Evolutionary conservation across 1,284 basidiomycete species (phyloP).

Genomic region (Hymenochaete sp.): DNA sequence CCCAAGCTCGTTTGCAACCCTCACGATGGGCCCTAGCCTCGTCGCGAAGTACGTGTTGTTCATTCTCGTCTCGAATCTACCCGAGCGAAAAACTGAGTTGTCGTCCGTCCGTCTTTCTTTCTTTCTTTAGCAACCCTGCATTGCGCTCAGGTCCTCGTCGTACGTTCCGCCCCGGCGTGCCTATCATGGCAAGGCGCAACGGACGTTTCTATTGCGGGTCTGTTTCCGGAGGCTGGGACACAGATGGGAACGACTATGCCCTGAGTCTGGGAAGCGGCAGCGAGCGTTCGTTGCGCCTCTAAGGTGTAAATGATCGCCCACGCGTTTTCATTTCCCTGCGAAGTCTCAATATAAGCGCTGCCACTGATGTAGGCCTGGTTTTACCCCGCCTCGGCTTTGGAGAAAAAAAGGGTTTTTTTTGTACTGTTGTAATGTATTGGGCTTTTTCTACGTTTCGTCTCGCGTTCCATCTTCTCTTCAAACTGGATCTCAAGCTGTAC

Average conservation of each 20-base stretch:
- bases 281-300: too few relatives aligned
- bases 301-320: too few relatives aligned
- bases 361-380: too few relatives aligned
- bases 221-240: conserved; percentile 17
- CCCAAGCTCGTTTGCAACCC: conserved; percentile 22
- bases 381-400: too few relatives aligned
- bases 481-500: too few relatives aligned
- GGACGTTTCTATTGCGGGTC: conserved; percentile 9
- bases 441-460: too few relatives aligned
- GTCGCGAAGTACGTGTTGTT: conserved; percentile 16
- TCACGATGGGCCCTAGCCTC: conserved; percentile 17
- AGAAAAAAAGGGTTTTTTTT: too few relatives aligned
- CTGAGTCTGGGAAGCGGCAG: conserved; percentile 17
- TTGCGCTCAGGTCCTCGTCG: conserved; percentile 16
- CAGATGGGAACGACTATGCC: conserved; percentile 17
- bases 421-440: too few relatives aligned
- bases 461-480: too few relatives aligned
- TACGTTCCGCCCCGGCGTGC: conserved; percentile 15
- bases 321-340: too few relatives aligned
- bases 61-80: not conserved
- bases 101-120: conserved; percentile 1
- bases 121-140: conserved; percentile 15
- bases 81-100: not conserved
- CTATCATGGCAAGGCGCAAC: conserved; percentile 4
- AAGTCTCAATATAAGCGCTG: too few relatives aligned